Base-by-base conservation (phyloP, 768 basidiomycete genomes). In the Suillus clintonianus region DNA sequence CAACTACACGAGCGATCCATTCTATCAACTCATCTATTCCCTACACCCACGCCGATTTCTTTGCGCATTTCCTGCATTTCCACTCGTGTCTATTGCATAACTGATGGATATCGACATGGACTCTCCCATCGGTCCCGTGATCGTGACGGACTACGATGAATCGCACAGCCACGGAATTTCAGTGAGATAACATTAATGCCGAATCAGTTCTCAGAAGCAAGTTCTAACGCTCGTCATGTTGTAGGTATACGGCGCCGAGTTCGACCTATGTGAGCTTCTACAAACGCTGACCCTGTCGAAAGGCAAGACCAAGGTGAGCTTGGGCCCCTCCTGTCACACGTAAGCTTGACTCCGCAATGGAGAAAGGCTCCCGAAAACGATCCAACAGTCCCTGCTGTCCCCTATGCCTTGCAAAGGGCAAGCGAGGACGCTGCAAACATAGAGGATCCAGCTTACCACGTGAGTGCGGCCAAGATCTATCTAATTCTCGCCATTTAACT, bases 241-340 rank as follows among this genome's bases (percentile, higher is more conserved):
- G 13, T 47, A 76, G 74, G 62, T 65, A 48, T 77, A 71, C 63
- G 69, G 70, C 45, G 60, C 74, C 19, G 74, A 77, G 7, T 72
- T 83, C 63, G 84, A 87, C 71, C 76, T 88, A 32, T 87, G 86
- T 69, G 78, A 80, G 54, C 74, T 87, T 0, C 63, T 88, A 42
- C 81, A 83, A 57, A 79, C 80, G 17, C 81, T 88, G 82, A 81
- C 80, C 56, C 74, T 86, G 11, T 80, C 61, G 63, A 79, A 72
- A 76, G 71, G 54, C 11, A 70, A 73, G 32, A 64, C 66, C 64
- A 73, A 80, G 76, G 78, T 76, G 48, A 65, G 70, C 60, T 47
- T 6, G n/a, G 14, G 60, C 55, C 47, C 5, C 19, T 43, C 43
- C 39, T 10, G 10, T 48, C 17, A 27, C 27, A 41, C 24, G 2